A percentile compares a stretch with the other conserved stretches of the same genome.
Evolutionary conservation across 805 yeast genomes (phyloP).

Genomic region (Nakazawaea holstii): DNA sequence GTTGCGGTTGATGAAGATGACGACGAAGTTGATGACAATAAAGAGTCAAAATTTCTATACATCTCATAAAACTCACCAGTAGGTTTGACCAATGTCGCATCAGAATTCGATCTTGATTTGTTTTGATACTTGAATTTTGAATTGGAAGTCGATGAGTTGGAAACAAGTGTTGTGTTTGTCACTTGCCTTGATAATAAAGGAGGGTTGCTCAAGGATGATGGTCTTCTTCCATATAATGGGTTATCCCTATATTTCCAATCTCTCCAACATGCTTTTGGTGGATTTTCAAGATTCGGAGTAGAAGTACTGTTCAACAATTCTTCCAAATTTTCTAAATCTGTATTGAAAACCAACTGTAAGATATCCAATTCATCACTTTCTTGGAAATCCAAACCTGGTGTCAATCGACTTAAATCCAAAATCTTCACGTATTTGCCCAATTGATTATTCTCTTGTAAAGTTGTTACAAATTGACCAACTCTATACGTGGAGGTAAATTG

Average conservation of each 20-base stretch:
- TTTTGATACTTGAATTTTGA: background rate
- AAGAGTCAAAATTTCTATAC: slow-evolving; percentile 4
- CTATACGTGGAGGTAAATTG: slow-evolving; percentile 66
- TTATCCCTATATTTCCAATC: slow-evolving; percentile 82
- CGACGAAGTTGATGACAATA: background rate
- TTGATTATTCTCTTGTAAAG: slow-evolving; percentile 48
- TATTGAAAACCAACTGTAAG: slow-evolving; percentile 4
- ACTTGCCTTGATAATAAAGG: slow-evolving; percentile 12
- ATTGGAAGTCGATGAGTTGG: background rate
- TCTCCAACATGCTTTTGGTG: slow-evolving; percentile 69
- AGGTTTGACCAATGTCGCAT: slow-evolving; percentile 7
- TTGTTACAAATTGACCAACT: slow-evolving; percentile 72
- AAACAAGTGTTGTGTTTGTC: slow-evolving; percentile 21
- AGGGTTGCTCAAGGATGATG: slow-evolving; percentile 14
- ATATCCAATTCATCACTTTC: slow-evolving; percentile 13
- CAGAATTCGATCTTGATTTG: slow-evolving; percentile 9
- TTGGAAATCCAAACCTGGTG: slow-evolving; percentile 30
- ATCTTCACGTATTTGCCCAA: slow-evolving; percentile 52
- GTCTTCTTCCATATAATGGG: slow-evolving; percentile 46
- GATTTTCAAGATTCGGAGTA: background rate
- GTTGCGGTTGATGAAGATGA: slow-evolving; percentile 9
- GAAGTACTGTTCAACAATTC: slow-evolving; percentile 1
- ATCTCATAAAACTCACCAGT: slow-evolving; percentile 3
- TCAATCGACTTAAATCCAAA: slow-evolving; percentile 53
- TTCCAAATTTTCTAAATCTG: slow-evolving; percentile 7